Percentiles rank a stretch among this genome's conserved stretches.
phyloP scores from a whole-genome alignment of 257 asterid species.

The Solanum arcanum region DNA sequence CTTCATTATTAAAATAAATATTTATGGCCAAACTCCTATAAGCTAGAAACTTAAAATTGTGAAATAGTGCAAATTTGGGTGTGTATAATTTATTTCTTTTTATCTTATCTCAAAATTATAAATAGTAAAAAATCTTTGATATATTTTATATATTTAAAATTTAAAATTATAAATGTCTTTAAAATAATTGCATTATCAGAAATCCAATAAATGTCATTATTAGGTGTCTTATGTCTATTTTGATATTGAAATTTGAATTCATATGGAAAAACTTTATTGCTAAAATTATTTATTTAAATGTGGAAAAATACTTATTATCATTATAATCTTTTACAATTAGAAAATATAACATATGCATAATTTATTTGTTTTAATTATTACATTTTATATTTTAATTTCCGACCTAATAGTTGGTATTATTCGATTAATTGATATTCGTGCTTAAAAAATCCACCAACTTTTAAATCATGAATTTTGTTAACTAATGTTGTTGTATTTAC shows the following conservation, averaged over 20 bases:
- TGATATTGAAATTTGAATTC: neutral
- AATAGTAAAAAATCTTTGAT: no score
- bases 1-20: neutral
- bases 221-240: neutral
- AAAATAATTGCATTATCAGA: neutral
- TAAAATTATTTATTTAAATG: neutral
- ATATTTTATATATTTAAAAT: no score
- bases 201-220: neutral
- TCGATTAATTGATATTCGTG: neutral
- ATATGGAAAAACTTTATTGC: accelerated
- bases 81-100: no score
- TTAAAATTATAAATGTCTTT: neutral
- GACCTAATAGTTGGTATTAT: neutral
- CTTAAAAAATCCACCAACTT: neutral
- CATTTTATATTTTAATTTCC: neutral
- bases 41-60: neutral
- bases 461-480: neutral
- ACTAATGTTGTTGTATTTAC: no score
- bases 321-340: neutral
- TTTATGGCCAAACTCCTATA: neutral
- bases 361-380: neutral
- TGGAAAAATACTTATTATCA: neutral
- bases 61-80: neutral
- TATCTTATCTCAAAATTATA: no score
- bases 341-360: neutral